These are phyloP conservation scores for Myriangium duriaei DNA, from an alignment of 2,329 filamentous ascomycete genomes.

Conservation along the genomic window DNA sequence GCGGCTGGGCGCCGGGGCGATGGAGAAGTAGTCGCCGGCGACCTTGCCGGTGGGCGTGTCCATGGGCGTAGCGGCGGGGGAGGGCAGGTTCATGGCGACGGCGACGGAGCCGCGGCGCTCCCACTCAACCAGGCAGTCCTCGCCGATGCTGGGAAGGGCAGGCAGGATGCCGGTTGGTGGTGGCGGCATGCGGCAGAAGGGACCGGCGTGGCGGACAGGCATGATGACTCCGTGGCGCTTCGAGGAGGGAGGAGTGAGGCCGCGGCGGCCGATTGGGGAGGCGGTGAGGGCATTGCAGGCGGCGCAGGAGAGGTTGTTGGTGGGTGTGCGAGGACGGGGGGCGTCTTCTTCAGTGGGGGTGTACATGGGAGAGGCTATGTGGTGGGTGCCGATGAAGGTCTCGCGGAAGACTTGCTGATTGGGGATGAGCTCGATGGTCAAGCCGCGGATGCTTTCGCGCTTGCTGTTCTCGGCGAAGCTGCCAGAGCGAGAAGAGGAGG, in stretches of 20 bases:
- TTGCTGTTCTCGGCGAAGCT: background rate
- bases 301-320: background rate
- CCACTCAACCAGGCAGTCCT: slow-evolving; percentile 10
- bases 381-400: slow-evolving; percentile 5
- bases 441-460: slow-evolving; percentile 1
- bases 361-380: background rate
- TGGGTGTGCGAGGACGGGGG: slow-evolving; percentile 1
- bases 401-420: slow-evolving; percentile 8
- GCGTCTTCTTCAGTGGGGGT: background rate
- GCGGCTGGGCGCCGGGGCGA: background rate
- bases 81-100: slow-evolving; percentile 6
- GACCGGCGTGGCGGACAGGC: slow-evolving; percentile 6
- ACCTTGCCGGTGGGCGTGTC: background rate
- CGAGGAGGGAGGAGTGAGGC: background rate
- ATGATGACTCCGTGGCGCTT: slow-evolving; percentile 9
- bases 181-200: slow-evolving; percentile 8
- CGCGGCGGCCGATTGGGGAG: slow-evolving; percentile 2
- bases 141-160: slow-evolving; percentile 6
- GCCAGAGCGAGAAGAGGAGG: background rate
- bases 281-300: slow-evolving; percentile 6
- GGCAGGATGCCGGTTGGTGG: background rate
- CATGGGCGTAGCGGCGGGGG: slow-evolving; percentile 1
- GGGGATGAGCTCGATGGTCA: slow-evolving; percentile 8
- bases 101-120: slow-evolving; percentile 6
- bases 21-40: slow-evolving; percentile 4